Evolutionary conservation across 495 filamentous ascomycete genomes (phyloP).

Genomic region (Parathielavia appendiculata): DNA sequence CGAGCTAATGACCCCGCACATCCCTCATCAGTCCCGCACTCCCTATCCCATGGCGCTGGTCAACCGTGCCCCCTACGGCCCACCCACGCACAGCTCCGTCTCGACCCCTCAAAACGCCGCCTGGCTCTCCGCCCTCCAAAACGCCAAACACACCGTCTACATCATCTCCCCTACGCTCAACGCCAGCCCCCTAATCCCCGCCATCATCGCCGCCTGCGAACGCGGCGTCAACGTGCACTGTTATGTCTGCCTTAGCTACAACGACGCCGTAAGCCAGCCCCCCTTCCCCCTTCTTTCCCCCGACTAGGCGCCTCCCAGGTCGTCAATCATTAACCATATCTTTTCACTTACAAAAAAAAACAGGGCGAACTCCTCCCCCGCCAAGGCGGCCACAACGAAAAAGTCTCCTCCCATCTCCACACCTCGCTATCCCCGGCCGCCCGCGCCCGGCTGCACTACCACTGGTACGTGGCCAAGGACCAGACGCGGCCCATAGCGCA

Average conservation of each 20-base stretch:
- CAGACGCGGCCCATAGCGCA: constrained; percentile 61
- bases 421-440: constrained; percentile 45
- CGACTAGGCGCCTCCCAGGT: too few relatives aligned
- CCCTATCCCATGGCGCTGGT: constrained; percentile 69
- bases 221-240: constrained; percentile 61
- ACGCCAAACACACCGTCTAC: constrained; percentile 58
- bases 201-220: constrained; percentile 56
- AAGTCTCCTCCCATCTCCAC: constrained; percentile 56
- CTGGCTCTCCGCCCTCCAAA: constrained; percentile 62
- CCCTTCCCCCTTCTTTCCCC: not conserved
- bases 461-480: constrained; percentile 69
- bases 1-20: constrained; percentile 59
- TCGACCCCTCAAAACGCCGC: constrained; percentile 66
- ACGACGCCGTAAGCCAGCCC: constrained; percentile 51
- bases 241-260: constrained; percentile 73
- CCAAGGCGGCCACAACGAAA: constrained; percentile 74
- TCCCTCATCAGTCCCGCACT: constrained; percentile 47
- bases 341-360: not conserved
- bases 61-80: constrained; percentile 59
- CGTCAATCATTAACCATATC: too few relatives aligned
- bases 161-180: constrained; percentile 76
- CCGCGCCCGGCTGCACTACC: constrained; percentile 48
- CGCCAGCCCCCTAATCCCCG: constrained; percentile 59
- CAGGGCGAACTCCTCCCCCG: constrained; percentile 66
- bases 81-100: constrained; percentile 53